These are phyloP conservation scores for Calonectria leucothoes DNA, from an alignment of 2,329 filamentous ascomycete species.

Conservation along the genomic window DNA sequence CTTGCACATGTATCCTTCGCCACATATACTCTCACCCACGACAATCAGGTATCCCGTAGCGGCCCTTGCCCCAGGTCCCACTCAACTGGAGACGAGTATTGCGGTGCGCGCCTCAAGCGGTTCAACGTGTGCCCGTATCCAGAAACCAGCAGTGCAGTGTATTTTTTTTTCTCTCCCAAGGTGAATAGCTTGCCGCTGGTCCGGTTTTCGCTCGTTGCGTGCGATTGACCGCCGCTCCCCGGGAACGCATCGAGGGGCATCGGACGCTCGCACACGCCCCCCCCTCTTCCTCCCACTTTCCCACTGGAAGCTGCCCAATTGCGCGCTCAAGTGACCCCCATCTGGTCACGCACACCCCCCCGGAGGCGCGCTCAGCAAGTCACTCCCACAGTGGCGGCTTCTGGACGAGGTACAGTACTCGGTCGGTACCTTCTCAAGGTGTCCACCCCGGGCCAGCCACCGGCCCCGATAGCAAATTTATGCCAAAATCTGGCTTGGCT, in stretches of 20 bases:
- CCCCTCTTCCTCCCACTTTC: not conserved
- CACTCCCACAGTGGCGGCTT: conserved; percentile 12
- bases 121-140: conserved; percentile 29
- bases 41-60: conserved; percentile 4
- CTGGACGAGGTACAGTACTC: not conserved
- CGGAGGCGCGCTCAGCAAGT: conserved; percentile 8
- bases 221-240: conserved; percentile 21
- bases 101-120: conserved; percentile 36
- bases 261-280: conserved; percentile 7
- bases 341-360: conserved; percentile 14
- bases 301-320: not conserved
- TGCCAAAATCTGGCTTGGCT: conserved; percentile 41
- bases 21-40: not conserved
- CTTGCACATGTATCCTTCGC: not conserved
- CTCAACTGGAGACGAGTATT: conserved; percentile 3
- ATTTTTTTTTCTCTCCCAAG: not conserved
- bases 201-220: conserved; percentile 38
- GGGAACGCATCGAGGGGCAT: conserved; percentile 6
- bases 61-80: conserved; percentile 15
- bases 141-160: not conserved
- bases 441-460: conserved; percentile 42
- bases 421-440: conserved; percentile 16
- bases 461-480: conserved; percentile 44
- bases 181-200: conserved; percentile 29
- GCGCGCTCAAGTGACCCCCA: conserved; percentile 11